phyloP scores from a whole-genome alignment of 106 monocot species.

The Phalaenopsis equestris region DNA sequence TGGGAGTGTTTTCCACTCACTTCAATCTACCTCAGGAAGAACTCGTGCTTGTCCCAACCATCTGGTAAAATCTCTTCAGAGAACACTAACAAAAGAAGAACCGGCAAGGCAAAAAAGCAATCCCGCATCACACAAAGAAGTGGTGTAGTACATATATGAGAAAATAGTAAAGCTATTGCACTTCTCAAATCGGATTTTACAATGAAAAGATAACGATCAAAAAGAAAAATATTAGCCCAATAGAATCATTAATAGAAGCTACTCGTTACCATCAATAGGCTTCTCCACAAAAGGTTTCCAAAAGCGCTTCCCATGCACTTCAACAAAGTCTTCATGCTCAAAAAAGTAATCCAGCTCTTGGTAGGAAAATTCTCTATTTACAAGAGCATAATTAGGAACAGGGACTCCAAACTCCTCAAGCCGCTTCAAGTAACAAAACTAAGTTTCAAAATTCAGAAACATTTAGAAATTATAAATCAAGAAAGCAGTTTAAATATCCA shows the following conservation, averaged over 20 bases:
- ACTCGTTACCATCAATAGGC: constrained; percentile 73
- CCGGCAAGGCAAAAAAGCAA: neutral
- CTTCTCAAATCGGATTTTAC: neutral
- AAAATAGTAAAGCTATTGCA: neutral
- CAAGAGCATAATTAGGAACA: constrained; percentile 90
- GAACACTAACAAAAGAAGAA: neutral
- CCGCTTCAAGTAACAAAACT: constrained; percentile 29
- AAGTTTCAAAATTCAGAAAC: neutral
- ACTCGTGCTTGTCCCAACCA: no score
- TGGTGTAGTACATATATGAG: neutral
- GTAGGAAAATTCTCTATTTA: constrained; percentile 77
- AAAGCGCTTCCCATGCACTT: constrained; percentile 90
- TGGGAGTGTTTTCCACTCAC: no score
- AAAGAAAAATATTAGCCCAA: neutral
- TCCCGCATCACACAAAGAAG: neutral
- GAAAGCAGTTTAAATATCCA: neutral
- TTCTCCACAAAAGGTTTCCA: constrained; percentile 99
- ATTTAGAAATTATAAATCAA: neutral
- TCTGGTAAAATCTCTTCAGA: neutral
- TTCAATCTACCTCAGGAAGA: no score
- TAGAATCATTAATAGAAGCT: neutral
- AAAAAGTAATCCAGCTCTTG: constrained; percentile 94
- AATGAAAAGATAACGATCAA: neutral
- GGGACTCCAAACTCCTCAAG: constrained; percentile 84
- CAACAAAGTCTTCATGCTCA: constrained; percentile 99